phyloP scores from a whole-genome alignment of 805 yeast genomes.

The Myxozyma neglecta region DNA sequence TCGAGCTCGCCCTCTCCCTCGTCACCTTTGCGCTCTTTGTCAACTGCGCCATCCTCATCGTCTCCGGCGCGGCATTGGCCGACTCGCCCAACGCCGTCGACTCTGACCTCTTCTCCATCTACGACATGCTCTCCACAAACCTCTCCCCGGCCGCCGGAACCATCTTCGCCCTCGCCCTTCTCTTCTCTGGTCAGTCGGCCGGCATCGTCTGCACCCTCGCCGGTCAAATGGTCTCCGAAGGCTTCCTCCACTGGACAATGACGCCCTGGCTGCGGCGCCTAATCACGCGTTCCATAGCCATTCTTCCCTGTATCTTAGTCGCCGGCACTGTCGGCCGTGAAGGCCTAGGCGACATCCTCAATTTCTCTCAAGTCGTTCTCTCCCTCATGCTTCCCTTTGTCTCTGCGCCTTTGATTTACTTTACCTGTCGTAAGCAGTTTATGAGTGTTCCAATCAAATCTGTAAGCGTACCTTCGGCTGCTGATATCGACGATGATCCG shows the following conservation, averaged over 20 bases:
- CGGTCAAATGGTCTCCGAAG: conserved; percentile 91
- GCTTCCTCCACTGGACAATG: conserved; percentile 78
- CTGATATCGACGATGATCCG: conserved; percentile 15
- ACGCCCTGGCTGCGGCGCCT: conserved; percentile 80
- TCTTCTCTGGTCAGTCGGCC: conserved; percentile 86
- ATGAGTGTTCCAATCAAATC: conserved; percentile 49
- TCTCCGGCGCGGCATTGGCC: conserved; percentile 76
- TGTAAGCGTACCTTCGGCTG: background rate
- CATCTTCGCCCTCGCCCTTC: conserved; percentile 77
- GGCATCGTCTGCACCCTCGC: conserved; percentile 89
- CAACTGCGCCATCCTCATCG: conserved; percentile 77
- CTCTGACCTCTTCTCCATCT: conserved; percentile 81
- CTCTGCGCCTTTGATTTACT: conserved; percentile 80
- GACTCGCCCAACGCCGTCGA: conserved; percentile 62
- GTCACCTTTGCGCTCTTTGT: conserved; percentile 83
- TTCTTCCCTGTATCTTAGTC: conserved; percentile 76
- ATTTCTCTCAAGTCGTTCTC: conserved; percentile 81
- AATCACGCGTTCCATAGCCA: conserved; percentile 73
- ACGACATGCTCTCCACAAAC: conserved; percentile 57
- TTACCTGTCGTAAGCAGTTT: conserved; percentile 66
- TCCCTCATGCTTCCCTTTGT: conserved; percentile 81
- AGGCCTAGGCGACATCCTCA: conserved; percentile 71
- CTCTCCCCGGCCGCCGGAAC: conserved; percentile 80
- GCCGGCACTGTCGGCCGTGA: conserved; percentile 68
- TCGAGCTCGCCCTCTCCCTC: conserved; percentile 68